Evolutionary conservation across 345 rosid species (phyloP).

Genomic region (Heritiera fomes): DNA sequence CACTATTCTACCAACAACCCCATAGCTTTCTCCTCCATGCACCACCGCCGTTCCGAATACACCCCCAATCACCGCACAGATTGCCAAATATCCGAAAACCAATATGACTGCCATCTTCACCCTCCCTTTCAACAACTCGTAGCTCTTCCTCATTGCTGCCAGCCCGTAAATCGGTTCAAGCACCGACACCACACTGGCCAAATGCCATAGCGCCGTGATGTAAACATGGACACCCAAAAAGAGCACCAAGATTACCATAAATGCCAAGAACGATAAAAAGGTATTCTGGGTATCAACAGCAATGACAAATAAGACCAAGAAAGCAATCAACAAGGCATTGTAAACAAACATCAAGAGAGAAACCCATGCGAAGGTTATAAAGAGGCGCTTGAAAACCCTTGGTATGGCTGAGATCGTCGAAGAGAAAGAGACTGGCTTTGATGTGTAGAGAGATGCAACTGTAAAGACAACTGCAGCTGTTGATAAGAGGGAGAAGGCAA

Average conservation of each 20-base stretch:
- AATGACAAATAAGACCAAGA: conserved; percentile 54
- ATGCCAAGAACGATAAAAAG: conserved; percentile 43
- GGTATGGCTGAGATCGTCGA: conserved; percentile 81
- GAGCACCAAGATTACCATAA: conserved; percentile 49
- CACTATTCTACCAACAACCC: conserved; percentile 58
- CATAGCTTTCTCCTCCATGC: conserved; percentile 66
- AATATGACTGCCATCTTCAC: conserved; percentile 51
- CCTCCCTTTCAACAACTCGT: conserved; percentile 75
- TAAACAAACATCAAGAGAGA: conserved; percentile 66
- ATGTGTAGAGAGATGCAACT: conserved; percentile 87
- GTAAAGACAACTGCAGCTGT: conserved; percentile 98
- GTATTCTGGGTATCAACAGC: conserved; percentile 52
- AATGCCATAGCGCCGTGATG: conserved; percentile 92
- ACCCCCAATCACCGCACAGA: conserved; percentile 47
- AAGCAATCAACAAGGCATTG: conserved; percentile 53
- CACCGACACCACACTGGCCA: conserved; percentile 93
- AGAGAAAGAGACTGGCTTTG: conserved; percentile 83
- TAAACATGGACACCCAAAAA: conserved; percentile 77
- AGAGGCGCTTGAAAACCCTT: conserved; percentile 73
- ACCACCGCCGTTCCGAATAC: conserved; percentile 63
- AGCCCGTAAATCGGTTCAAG: conserved; percentile 81
- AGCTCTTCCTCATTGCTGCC: conserved; percentile 89
- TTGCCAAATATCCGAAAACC: conserved; percentile 64
- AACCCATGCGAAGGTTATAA: conserved; percentile 85
- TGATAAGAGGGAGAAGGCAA: conserved; percentile 92